Base-by-base conservation (phyloP, 768 basidiomycete genomes). In the Kwoniella shandongensis region DNA sequence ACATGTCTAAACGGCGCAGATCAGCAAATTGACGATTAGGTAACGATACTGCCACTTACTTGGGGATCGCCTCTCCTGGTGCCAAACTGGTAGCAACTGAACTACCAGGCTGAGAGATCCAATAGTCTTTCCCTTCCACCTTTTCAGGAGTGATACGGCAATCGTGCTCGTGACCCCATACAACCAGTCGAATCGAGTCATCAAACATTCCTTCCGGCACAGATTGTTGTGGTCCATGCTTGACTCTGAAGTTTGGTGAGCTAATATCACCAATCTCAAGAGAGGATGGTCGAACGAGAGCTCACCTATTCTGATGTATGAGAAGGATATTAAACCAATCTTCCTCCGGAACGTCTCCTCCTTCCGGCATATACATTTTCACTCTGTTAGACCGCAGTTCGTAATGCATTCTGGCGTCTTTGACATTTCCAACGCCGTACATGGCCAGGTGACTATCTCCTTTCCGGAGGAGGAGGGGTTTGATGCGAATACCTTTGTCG, bases 111-210 rank as follows among this genome's bases (percentile, higher is more conserved):
- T 99, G 96, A 1, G 86, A 84, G 69, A 99, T 91, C 68, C 83
- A 86, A 78, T 99, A 99, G 15, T 82, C 83, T 76, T 94, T 93
- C 12, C 89, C 91, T 3, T 90, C 86, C 7, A 99, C 94, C 4
- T 85, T 82, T 69, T 96, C 91, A 0, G 96, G 94, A 1, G 85
- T 80, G 51, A 94, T 88, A 27, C 93, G 84, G 69, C 94, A 98
- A 76, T 98, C 96, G 72, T 99, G 96, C 76, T 99, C 96, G 74
- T 99, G 96, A 6, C 96, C 96, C 96, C 96, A 99, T 1, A 99
- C 81, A 6, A 99, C 89, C 15, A 99, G 82, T 67, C 97, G 85
- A 32, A 97, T 82, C 66, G 86, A 88, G 70, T 99, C 91, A 71
- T 98, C 94, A 65, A 99, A 99, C 85, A 97, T 88, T 59, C 88